A percentile compares a stretch with the other conserved stretches of the same genome.
These are phyloP conservation scores for Fusarium albidum DNA, from an alignment of 2,329 filamentous ascomycete genomes.

Conservation along the genomic window DNA sequence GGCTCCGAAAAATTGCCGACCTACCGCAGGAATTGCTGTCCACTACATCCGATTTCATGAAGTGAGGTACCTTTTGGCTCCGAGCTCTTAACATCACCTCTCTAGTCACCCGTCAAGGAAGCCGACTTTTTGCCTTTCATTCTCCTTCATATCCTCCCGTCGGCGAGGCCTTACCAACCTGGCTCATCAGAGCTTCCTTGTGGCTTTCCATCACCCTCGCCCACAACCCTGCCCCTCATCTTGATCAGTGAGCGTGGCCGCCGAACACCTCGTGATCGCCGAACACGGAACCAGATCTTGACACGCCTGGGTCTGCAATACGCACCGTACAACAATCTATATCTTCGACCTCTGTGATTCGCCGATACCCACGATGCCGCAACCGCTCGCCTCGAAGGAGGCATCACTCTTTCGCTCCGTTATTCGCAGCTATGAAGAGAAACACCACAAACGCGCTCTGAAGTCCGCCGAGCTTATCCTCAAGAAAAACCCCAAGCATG, in stretches of 20 bases:
- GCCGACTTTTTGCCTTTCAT: conserved; percentile 33
- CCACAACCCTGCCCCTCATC: conserved; percentile 31
- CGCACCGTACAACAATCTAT: not conserved
- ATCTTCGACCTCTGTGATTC: not conserved
- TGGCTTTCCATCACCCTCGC: conserved; percentile 15
- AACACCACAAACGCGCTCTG: conserved; percentile 94
- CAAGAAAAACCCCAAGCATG: conserved; percentile 93
- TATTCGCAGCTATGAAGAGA: conserved; percentile 95
- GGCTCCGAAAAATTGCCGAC: conserved; percentile 43
- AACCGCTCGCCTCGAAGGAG: conserved; percentile 85
- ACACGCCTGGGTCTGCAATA: conserved; percentile 8
- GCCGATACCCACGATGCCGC: conserved; percentile 64
- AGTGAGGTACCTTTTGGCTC: conserved; percentile 7
- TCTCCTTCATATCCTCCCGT: conserved; percentile 7
- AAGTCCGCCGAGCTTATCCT: conserved; percentile 97
- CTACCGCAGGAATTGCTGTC: conserved; percentile 40
- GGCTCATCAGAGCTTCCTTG: conserved; percentile 24
- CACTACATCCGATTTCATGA: conserved; percentile 35
- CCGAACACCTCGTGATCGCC: conserved; percentile 27
- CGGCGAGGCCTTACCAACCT: conserved; percentile 18
- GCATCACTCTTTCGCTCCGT: conserved; percentile 92
- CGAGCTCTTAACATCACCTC: conserved; percentile 27
- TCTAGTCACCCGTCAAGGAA: conserved; percentile 34
- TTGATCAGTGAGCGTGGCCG: conserved; percentile 7
- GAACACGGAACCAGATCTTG: conserved; percentile 21